These are phyloP conservation scores for Exophiala aquamarina DNA, from an alignment of 2,329 filamentous ascomycete genomes.

Conservation along the genomic window DNA sequence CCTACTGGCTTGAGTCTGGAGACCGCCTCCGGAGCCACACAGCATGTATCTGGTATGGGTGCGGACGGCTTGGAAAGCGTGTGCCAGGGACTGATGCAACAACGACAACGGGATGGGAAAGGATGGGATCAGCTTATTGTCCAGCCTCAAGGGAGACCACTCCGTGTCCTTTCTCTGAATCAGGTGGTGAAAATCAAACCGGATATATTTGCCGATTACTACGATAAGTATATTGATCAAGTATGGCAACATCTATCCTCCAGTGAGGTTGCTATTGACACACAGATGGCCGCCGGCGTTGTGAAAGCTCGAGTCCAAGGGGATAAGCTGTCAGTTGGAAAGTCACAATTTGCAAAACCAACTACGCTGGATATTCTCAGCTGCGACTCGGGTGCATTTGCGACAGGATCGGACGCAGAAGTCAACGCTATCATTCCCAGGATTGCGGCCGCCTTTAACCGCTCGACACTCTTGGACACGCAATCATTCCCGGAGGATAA, in stretches of 20 bases:
- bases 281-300: slow-evolving; percentile 60
- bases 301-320: slow-evolving; percentile 51
- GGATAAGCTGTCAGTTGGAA: slow-evolving; percentile 43
- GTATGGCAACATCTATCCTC: slow-evolving; percentile 51
- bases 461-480: slow-evolving; percentile 61
- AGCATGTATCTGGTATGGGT: slow-evolving; percentile 58
- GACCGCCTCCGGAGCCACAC: slow-evolving; percentile 42
- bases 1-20: slow-evolving; percentile 59
- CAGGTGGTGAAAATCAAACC: slow-evolving; percentile 41
- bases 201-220: slow-evolving; percentile 52
- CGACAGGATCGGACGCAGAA: slow-evolving; percentile 42
- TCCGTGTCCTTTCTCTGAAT: slow-evolving; percentile 45
- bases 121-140: slow-evolving; percentile 64
- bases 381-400: slow-evolving; percentile 64
- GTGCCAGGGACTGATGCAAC: slow-evolving; percentile 54
- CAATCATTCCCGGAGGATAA: slow-evolving; percentile 53
- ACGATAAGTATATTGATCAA: slow-evolving; percentile 51
- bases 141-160: slow-evolving; percentile 38
- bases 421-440: slow-evolving; percentile 68
- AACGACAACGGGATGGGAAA: slow-evolving; percentile 56
- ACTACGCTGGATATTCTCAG: slow-evolving; percentile 64
- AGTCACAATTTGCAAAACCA: slow-evolving; percentile 56
- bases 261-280: slow-evolving; percentile 59
- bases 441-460: slow-evolving; percentile 74
- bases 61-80: slow-evolving; percentile 58